Percentiles rank a stretch among this genome's conserved stretches.
Conservation (phyloP, 768 basidiomycete species). For the Suillus americanus region DNA sequence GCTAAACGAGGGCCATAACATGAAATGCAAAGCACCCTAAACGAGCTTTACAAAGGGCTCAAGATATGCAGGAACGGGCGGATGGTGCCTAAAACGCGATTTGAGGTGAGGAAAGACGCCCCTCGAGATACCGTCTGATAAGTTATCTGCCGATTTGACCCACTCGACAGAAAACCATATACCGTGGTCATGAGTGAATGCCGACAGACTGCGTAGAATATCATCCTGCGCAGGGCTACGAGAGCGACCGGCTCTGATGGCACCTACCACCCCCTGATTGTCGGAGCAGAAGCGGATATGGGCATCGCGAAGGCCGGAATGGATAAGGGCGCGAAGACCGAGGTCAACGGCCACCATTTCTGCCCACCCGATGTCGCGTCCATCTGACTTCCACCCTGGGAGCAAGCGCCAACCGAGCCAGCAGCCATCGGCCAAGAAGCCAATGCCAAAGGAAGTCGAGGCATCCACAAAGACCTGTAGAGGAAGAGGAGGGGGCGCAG, state of each 20-base stretch:
- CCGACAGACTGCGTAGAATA: background rate
- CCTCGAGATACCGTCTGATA: background rate
- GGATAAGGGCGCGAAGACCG: background rate
- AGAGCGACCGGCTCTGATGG: background rate
- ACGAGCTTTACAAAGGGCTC: background rate
- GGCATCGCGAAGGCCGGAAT: background rate
- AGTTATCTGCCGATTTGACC: background rate
- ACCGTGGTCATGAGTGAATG: background rate
- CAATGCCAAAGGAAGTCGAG: background rate
- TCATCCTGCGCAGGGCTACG: background rate
- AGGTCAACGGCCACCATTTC: background rate
- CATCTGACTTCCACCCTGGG: background rate
- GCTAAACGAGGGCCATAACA: background rate
- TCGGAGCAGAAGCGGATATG: background rate
- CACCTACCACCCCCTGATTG: background rate
- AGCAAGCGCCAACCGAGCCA: background rate
- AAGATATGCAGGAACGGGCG: background rate
- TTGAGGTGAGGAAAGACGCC: background rate
- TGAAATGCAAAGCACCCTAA: background rate
- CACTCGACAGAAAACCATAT: background rate
- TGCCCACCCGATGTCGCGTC: background rate
- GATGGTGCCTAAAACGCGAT: background rate
- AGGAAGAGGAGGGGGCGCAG: no score
- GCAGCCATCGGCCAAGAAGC: background rate
- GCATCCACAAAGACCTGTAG: background rate